These are phyloP conservation scores for Trapa bicornis DNA, from an alignment of 345 rosid species.

Conservation along the genomic window DNA sequence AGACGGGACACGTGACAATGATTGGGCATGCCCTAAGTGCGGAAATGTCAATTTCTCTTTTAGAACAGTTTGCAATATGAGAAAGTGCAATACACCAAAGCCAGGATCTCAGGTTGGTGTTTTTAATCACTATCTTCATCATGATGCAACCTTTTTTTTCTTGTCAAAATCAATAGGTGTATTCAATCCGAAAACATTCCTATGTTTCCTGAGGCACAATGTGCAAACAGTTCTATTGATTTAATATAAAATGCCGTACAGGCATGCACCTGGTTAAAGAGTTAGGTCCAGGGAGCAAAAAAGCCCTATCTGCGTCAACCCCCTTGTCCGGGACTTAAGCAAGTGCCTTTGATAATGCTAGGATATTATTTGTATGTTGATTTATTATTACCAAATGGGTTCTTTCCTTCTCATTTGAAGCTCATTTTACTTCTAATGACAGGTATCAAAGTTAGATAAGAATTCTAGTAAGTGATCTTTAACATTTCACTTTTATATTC, in stretches of 20 bases:
- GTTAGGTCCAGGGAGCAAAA: too few relatives aligned
- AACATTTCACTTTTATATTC: slow-evolving; percentile 5
- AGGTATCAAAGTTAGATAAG: slow-evolving; percentile 67
- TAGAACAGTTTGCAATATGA: slow-evolving; percentile 93
- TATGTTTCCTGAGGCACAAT: too few relatives aligned
- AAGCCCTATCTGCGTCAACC: too few relatives aligned
- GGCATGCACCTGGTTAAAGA: too few relatives aligned
- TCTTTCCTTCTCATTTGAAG: not conserved
- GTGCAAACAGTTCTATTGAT: too few relatives aligned
- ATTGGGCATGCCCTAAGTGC: slow-evolving; percentile 97
- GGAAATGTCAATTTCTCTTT: slow-evolving; percentile 95
- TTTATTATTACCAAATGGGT: not conserved
- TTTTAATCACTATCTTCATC: not conserved
- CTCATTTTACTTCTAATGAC: slow-evolving; percentile 24
- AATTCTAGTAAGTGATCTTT: slow-evolving; percentile 50
- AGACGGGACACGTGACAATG: slow-evolving; percentile 85
- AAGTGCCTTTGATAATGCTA: not conserved
- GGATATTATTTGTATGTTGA: not conserved
- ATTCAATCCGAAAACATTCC: too few relatives aligned
- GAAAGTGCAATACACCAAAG: slow-evolving; percentile 95
- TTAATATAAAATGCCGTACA: too few relatives aligned
- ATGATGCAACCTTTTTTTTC: not conserved
- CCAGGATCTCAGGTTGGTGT: slow-evolving; percentile 85
- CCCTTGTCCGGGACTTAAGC: too few relatives aligned
- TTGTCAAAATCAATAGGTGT: not conserved